Evolutionary conservation across 2,329 filamentous ascomycete genomes (phyloP).

Genomic region (Amesomyces nigricolor): DNA sequence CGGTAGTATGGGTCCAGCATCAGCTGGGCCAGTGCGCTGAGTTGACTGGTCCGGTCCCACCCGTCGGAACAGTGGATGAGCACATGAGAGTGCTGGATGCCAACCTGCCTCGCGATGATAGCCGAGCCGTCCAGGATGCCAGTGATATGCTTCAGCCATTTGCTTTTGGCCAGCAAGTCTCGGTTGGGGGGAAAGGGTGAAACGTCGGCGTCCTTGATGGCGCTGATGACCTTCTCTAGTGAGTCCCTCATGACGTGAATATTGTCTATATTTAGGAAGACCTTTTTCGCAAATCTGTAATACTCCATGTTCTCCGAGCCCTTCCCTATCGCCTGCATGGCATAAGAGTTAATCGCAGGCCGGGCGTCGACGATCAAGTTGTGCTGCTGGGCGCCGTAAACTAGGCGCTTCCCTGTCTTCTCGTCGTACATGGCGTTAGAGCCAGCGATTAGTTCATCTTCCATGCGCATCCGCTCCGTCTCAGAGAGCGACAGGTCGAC

Average conservation of each 20-base stretch:
- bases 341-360: constrained; percentile 87
- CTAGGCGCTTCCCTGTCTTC: constrained; percentile 54
- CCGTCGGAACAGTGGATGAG: constrained; percentile 97
- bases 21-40: constrained; percentile 85
- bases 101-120: constrained; percentile 80
- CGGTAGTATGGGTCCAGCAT: constrained; percentile 95
- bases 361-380: constrained; percentile 96
- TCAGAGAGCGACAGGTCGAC: constrained; percentile 51
- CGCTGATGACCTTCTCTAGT: constrained; percentile 78
- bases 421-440: constrained; percentile 49
- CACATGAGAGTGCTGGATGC: constrained; percentile 88
- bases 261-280: constrained; percentile 93
- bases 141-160: constrained; percentile 86
- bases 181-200: constrained; percentile 75
- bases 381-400: constrained; percentile 88
- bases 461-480: constrained; percentile 57
- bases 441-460: constrained; percentile 60
- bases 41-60: constrained; percentile 94
- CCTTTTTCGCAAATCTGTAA: constrained; percentile 86
- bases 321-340: constrained; percentile 87
- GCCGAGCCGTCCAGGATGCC: constrained; percentile 78
- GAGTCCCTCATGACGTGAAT: constrained; percentile 98
- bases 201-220: constrained; percentile 87
- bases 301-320: constrained; percentile 98
- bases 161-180: constrained; percentile 74